phyloP scores from a whole-genome alignment of 768 basidiomycete species.

The Terana coerulea region DNA sequence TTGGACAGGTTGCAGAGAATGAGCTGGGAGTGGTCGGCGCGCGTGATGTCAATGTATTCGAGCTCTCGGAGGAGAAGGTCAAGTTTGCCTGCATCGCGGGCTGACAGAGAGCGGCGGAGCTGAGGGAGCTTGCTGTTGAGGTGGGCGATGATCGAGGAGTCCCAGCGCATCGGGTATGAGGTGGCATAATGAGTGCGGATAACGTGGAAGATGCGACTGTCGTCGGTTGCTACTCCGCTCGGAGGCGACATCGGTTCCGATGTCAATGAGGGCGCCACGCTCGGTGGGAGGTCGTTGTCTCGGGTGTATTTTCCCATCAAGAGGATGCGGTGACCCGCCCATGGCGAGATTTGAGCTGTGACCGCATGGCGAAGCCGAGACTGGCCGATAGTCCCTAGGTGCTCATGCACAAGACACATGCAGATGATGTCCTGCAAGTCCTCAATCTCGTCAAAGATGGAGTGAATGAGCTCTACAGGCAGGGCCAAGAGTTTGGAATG shows the following conservation, averaged over 20 bases:
- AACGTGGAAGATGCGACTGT: neutral
- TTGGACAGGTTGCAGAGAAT: slow-evolving; percentile 12
- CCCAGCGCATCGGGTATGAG: neutral
- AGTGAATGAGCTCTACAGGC: neutral
- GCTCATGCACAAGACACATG: neutral
- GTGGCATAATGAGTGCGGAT: neutral
- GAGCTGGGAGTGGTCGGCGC: neutral
- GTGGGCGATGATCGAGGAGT: neutral
- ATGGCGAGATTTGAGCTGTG: neutral
- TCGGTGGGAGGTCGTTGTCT: slow-evolving; percentile 3
- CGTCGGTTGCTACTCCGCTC: too few relatives aligned
- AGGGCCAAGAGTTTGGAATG: slow-evolving; percentile 8
- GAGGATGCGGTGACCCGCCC: slow-evolving; percentile 4
- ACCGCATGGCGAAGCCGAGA: neutral
- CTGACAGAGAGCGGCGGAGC: neutral
- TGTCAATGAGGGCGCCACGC: neutral
- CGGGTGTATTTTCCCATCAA: slow-evolving; percentile 6
- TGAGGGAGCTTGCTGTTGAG: neutral
- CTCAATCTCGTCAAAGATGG: neutral
- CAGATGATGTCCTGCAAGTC: neutral
- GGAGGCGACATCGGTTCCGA: too few relatives aligned
- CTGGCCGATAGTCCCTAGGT: neutral
- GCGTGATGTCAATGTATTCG: neutral
- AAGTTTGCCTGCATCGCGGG: neutral
- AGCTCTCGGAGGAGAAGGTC: neutral